These are phyloP conservation scores for Syzygium syzygioides DNA, from an alignment of 441 rosid genomes.

Conservation along the genomic window DNA sequence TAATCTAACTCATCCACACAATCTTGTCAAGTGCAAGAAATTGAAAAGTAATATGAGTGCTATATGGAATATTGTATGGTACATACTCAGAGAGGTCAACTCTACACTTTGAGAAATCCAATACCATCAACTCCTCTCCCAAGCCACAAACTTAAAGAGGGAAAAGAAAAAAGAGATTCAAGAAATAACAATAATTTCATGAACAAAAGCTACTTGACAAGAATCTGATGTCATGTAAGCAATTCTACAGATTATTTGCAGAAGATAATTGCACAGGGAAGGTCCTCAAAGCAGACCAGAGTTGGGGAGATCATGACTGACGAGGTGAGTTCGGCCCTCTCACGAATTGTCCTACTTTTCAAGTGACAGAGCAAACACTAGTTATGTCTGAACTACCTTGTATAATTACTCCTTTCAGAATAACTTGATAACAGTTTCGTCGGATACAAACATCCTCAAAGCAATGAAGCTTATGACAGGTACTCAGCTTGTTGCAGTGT, in stretches of 20 bases:
- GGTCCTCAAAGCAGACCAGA: conserved; percentile 59
- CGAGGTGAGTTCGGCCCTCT: conserved; percentile 36
- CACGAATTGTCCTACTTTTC: not conserved
- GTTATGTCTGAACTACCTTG: not conserved
- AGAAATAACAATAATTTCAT: not conserved
- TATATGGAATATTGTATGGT: not conserved
- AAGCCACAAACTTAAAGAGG: not conserved
- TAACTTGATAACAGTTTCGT: conserved; percentile 59
- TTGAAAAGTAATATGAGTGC: not conserved
- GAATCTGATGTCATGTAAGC: not conserved
- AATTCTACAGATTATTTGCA: conserved; percentile 53
- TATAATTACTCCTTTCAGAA: conserved; percentile 25
- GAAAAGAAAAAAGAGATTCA: not conserved
- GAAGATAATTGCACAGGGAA: conserved; percentile 63
- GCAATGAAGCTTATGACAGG: conserved; percentile 98
- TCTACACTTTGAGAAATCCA: not conserved
- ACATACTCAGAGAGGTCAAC: not conserved
- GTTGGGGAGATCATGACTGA: conserved; percentile 84
- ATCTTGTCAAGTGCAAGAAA: not conserved
- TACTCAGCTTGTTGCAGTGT: conserved; percentile 1
- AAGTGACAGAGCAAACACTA: not conserved
- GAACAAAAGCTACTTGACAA: not conserved
- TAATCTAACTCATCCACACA: not conserved
- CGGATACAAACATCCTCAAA: conserved; percentile 57
- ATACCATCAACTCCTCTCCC: not conserved